Conservation (phyloP, 805 yeast species). For the Yarrowia sp. region DNA sequence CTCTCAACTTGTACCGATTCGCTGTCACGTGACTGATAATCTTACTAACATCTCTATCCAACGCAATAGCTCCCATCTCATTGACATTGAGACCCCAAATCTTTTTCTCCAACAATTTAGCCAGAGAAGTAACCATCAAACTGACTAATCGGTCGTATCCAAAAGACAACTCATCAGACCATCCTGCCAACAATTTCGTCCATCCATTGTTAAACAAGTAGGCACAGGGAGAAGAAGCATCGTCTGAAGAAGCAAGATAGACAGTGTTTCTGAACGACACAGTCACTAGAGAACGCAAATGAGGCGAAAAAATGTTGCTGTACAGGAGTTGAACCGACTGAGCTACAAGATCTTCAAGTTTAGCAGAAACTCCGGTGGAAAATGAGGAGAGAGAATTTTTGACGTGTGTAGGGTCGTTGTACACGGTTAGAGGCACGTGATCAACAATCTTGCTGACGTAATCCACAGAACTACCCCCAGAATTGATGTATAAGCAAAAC, state of each 20-base stretch:
- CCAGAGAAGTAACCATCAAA: slow-evolving; percentile 53
- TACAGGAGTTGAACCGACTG: slow-evolving; percentile 47
- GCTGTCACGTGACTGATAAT: slow-evolving; percentile 66
- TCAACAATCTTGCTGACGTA: slow-evolving; percentile 55
- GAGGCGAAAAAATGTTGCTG: slow-evolving; percentile 42
- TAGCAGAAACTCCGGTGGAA: slow-evolving; percentile 36
- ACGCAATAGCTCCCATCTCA: slow-evolving; percentile 75
- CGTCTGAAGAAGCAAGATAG: slow-evolving; percentile 39
- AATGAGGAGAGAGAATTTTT: slow-evolving; percentile 29
- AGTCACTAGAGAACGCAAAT: slow-evolving; percentile 40
- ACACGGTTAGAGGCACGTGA: background rate
- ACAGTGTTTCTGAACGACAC: slow-evolving; percentile 44
- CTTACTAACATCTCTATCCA: slow-evolving; percentile 77
- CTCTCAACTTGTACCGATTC: slow-evolving; percentile 70
- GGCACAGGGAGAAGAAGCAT: slow-evolving; percentile 30
- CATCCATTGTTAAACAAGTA: slow-evolving; percentile 59
- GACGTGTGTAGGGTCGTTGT: slow-evolving; percentile 39
- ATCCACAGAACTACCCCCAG: slow-evolving; percentile 60
- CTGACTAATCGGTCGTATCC: slow-evolving; percentile 48
- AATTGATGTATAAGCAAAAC: slow-evolving; percentile 68
- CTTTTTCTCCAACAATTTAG: slow-evolving; percentile 60
- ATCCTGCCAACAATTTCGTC: slow-evolving; percentile 61
- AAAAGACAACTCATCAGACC: slow-evolving; percentile 2
- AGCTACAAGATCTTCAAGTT: slow-evolving; percentile 43
- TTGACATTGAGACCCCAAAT: slow-evolving; percentile 69